These are phyloP conservation scores for Chaetoscypha palmicola DNA, from an alignment of 2,329 filamentous ascomycete genomes.

Conservation along the genomic window DNA sequence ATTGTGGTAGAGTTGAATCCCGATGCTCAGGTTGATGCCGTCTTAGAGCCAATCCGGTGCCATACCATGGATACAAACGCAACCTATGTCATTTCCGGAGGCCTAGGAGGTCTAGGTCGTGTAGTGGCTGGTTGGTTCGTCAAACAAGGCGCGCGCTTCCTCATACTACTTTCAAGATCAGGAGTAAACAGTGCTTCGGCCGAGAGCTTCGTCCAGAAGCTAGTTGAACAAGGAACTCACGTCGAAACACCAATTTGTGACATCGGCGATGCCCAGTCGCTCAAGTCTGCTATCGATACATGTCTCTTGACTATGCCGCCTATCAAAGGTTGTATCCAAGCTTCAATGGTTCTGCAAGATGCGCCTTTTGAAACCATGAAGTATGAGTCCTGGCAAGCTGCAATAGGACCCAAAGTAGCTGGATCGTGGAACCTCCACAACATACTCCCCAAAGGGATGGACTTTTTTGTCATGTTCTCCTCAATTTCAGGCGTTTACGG, in stretches of 20 bases:
- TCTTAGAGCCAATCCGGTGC: too few species aligned
- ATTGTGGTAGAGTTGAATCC: too few species aligned
- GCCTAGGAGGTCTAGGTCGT: background rate
- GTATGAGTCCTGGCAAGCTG: slow-evolving; percentile 31
- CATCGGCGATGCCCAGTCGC: slow-evolving; percentile 34
- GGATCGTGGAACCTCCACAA: slow-evolving; percentile 22
- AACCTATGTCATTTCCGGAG: background rate
- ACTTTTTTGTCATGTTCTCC: slow-evolving; percentile 26
- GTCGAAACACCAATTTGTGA: slow-evolving; percentile 42
- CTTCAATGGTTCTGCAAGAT: slow-evolving; percentile 38
- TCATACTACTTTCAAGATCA: slow-evolving; percentile 8
- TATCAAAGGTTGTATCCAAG: slow-evolving; percentile 39
- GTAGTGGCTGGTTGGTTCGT: background rate
- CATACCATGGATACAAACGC: too few species aligned
- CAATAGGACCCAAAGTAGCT: slow-evolving; percentile 31
- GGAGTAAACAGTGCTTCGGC: slow-evolving; percentile 4
- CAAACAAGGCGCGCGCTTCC: too few species aligned
- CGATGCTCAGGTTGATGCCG: too few species aligned
- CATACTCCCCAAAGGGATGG: slow-evolving; percentile 10
- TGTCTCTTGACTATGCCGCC: too few species aligned
- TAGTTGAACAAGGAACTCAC: slow-evolving; percentile 31
- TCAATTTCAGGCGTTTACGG: slow-evolving; percentile 27
- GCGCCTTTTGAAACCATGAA: slow-evolving; percentile 29
- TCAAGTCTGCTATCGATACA: slow-evolving; percentile 3
- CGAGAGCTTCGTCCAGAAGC: slow-evolving; percentile 5